phyloP scores from a whole-genome alignment of 2,329 filamentous ascomycete genomes.

The Alternaria brassicae region DNA sequence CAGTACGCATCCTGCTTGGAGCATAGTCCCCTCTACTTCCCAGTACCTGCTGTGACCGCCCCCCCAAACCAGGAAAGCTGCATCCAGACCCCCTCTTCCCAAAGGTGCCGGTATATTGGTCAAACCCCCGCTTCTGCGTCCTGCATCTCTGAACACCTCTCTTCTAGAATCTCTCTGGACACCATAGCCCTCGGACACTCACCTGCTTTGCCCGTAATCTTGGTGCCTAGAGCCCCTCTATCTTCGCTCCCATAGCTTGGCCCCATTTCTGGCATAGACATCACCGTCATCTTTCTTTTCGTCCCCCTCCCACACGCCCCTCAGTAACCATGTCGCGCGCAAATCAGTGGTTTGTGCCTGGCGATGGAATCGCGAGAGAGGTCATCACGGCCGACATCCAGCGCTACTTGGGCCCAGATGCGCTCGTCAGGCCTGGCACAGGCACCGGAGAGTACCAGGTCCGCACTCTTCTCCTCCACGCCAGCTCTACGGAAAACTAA shows the following conservation, averaged over 20 bases:
- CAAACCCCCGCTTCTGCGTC: constrained; percentile 43
- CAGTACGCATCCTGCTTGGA: constrained; percentile 28
- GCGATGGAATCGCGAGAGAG: constrained; percentile 59
- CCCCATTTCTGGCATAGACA: constrained; percentile 44
- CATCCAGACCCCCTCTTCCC: constrained; percentile 25
- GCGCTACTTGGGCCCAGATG: constrained; percentile 60
- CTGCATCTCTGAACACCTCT: constrained; percentile 32
- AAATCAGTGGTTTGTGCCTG: constrained; percentile 59
- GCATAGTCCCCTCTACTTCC: constrained; percentile 29
- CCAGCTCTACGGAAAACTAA: constrained; percentile 18
- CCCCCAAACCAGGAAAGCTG: constrained; percentile 25
- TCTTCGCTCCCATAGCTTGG: constrained; percentile 46
- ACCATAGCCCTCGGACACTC: constrained; percentile 31
- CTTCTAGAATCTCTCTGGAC: constrained; percentile 39
- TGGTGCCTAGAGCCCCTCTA: constrained; percentile 41
- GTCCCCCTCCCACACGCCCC: constrained; percentile 26
- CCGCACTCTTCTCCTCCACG: constrained; percentile 33
- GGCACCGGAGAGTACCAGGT: constrained; percentile 57
- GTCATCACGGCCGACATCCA: constrained; percentile 62
- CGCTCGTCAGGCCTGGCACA: constrained; percentile 57
- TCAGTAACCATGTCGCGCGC: constrained; percentile 42
- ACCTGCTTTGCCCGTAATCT: constrained; percentile 34
- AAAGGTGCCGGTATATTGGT: constrained; percentile 50
- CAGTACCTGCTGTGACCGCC: constrained; percentile 30
- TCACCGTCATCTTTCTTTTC: constrained; percentile 47